phyloP scores from a whole-genome alignment of 2,329 filamentous ascomycete genomes.

The Didymella keratinophila region DNA sequence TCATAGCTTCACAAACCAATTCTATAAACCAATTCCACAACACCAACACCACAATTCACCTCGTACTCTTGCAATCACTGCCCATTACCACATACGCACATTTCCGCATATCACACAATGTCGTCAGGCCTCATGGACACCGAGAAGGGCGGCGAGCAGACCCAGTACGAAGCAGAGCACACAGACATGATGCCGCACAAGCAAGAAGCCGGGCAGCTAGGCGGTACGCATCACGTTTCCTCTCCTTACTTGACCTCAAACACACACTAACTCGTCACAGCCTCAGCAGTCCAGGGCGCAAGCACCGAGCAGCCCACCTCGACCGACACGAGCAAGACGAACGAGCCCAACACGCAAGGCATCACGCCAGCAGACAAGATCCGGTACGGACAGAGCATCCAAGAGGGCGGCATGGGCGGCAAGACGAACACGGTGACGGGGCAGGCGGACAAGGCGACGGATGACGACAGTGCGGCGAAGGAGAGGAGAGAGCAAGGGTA shows the following conservation, averaged over 20 bases:
- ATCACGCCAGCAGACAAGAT: slow-evolving; percentile 58
- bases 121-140: slow-evolving; percentile 66
- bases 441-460: slow-evolving; percentile 49
- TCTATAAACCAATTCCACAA: background rate
- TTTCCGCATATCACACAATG: slow-evolving; percentile 47
- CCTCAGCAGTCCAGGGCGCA: slow-evolving; percentile 20
- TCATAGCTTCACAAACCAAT: slow-evolving; percentile 22
- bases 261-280: slow-evolving; percentile 15
- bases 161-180: slow-evolving; percentile 67
- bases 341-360: slow-evolving; percentile 53
- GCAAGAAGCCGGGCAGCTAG: slow-evolving; percentile 66
- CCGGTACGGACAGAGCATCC: slow-evolving; percentile 64
- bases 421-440: slow-evolving; percentile 55
- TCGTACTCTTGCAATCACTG: background rate
- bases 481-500: slow-evolving; percentile 62
- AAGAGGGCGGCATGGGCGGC: slow-evolving; percentile 63
- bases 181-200: slow-evolving; percentile 58
- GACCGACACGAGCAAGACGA: slow-evolving; percentile 36
- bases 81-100: no score
- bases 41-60: no score
- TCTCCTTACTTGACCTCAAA: background rate
- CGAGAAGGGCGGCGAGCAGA: slow-evolving; percentile 66
- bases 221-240: slow-evolving; percentile 50
- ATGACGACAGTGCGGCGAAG: slow-evolving; percentile 51
- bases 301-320: slow-evolving; percentile 28